These are phyloP conservation scores for Aspergillus cejpii DNA, from an alignment of 2,329 filamentous ascomycete species.

Conservation along the genomic window DNA sequence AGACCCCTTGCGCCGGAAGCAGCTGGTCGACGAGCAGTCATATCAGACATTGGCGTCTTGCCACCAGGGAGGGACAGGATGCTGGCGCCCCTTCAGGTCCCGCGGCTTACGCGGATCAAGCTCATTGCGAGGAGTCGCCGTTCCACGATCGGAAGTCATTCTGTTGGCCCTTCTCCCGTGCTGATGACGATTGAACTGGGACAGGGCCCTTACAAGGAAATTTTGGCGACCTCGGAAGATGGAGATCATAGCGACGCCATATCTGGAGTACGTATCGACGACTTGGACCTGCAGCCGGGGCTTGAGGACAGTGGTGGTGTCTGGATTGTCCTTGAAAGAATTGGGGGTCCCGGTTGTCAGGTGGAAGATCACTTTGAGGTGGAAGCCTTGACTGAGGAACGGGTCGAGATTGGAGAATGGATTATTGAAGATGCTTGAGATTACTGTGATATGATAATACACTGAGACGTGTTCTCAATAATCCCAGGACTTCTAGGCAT, in stretches of 20 bases:
- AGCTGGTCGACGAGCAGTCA: slow-evolving; percentile 63
- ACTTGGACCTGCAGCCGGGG: slow-evolving; percentile 68
- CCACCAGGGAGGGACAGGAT: slow-evolving; percentile 49
- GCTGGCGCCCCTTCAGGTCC: slow-evolving; percentile 46
- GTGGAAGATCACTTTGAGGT: slow-evolving; percentile 41
- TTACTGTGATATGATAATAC: too few relatives aligned
- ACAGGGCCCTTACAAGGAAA: slow-evolving; percentile 59
- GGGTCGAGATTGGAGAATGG: slow-evolving; percentile 41
- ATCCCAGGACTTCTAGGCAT: too few relatives aligned
- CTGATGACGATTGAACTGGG: slow-evolving; percentile 68
- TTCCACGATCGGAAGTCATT: slow-evolving; percentile 34
- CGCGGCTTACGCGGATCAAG: slow-evolving; percentile 56
- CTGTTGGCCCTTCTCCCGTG: slow-evolving; percentile 48
- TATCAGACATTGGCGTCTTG: slow-evolving; percentile 44
- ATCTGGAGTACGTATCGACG: slow-evolving; percentile 60
- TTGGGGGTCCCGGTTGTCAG: slow-evolving; percentile 56
- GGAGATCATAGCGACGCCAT: slow-evolving; percentile 67
- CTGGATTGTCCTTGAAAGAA: slow-evolving; percentile 76
- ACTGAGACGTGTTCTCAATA: too few relatives aligned
- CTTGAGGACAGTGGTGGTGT: slow-evolving; percentile 52
- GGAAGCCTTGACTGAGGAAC: slow-evolving; percentile 39
- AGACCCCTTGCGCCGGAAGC: slow-evolving; percentile 62
- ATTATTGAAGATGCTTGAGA: slow-evolving; percentile 29
- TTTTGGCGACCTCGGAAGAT: slow-evolving; percentile 62
- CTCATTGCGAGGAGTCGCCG: slow-evolving; percentile 48